Evolutionary conservation across 1,284 basidiomycete species (phyloP).

Genomic region (Afroboletus lepidellus): DNA sequence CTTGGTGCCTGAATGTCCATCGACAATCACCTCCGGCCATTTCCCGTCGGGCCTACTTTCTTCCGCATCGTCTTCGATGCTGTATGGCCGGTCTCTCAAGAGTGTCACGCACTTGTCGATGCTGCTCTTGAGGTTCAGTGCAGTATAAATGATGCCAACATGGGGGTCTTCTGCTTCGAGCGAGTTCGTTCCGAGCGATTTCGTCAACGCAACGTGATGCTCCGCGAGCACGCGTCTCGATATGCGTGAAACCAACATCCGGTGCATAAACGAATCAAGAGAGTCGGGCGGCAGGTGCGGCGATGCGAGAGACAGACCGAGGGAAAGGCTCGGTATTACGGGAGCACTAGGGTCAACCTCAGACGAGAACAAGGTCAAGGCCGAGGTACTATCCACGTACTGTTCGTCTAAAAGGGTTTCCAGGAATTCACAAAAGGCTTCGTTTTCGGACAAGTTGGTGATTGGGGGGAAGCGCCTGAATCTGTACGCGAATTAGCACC

Average conservation of each 20-base stretch:
- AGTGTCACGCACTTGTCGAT: constrained; percentile 68
- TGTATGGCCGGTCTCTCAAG: constrained; percentile 51
- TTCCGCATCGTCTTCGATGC: constrained; percentile 42
- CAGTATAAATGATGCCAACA: constrained; percentile 87
- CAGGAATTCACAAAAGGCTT: constrained; percentile 74
- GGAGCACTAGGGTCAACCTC: constrained; percentile 50
- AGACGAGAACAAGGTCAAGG: constrained; percentile 1
- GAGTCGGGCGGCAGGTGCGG: constrained; percentile 74
- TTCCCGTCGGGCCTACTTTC: constrained; percentile 26
- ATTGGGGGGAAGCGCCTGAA: constrained; percentile 78
- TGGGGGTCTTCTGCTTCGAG: constrained; percentile 49
- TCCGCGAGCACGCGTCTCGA: constrained; percentile 87
- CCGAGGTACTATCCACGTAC: constrained; percentile 37
- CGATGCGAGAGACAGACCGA: constrained; percentile 77
- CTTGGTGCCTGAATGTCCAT: constrained; percentile 70
- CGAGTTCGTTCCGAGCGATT: constrained; percentile 45
- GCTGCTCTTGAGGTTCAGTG: constrained; percentile 66
- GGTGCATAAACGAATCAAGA: constrained; percentile 85
- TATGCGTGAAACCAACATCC: constrained; percentile 90
- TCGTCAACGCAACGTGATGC: constrained; percentile 84
- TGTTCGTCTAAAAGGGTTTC: constrained; percentile 71
- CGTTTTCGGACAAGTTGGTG: constrained; percentile 74
- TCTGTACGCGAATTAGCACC: constrained; percentile 40
- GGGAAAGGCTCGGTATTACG: constrained; percentile 74
- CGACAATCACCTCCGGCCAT: constrained; percentile 70